Base-by-base conservation (phyloP, 345 rosid genomes). In the Murraya paniculata region DNA sequence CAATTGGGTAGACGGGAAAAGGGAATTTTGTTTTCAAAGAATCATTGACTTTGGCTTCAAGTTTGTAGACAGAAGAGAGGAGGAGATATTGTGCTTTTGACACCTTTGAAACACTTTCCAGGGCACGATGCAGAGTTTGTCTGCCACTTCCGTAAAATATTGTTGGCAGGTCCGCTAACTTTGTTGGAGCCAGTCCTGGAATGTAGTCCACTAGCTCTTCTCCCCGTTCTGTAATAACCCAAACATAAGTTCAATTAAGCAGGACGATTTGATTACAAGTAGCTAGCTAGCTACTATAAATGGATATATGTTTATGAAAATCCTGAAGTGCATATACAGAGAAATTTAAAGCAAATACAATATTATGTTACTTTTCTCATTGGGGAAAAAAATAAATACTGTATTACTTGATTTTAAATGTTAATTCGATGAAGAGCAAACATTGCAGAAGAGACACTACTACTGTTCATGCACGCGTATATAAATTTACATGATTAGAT, bases 141-240 rank as follows among this genome's bases (percentile, higher is more conserved):
- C 59, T 33, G 28, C 78, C 75, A 59, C 9, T 68, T 14, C 80
- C 78, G 53, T 19, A 33, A 13, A 50, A 73, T 11, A 79, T 67
- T 72, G 71, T 81, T 25, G 71, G 28, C 72, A 77, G 38, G 71
- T 87, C 82, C 18, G 79, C 68, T 24, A 82, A 2, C 25, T 81
- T 76, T 9, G 38, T 77, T 0, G 89, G 48, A 78, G 85, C 48
- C 64, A 81, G 50, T 71, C 90, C 90, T 9, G 86, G 87, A 36
- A 87, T 81, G 79, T 83, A 78, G 21, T 78, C 83, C 36, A 84
- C 86, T 3, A 4, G 14, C 78, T 88, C 88, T 2, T 77, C 78
- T 74, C 86, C 86, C n/a, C 38, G 68, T 76, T 82, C 88, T 87
- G 50, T 45, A 25, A 14, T 10, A 33, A 55, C 19, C 31, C 25